Evolutionary conservation across 208 protist genomes (phyloP).

Genomic region (Leishmania turanica): DNA sequence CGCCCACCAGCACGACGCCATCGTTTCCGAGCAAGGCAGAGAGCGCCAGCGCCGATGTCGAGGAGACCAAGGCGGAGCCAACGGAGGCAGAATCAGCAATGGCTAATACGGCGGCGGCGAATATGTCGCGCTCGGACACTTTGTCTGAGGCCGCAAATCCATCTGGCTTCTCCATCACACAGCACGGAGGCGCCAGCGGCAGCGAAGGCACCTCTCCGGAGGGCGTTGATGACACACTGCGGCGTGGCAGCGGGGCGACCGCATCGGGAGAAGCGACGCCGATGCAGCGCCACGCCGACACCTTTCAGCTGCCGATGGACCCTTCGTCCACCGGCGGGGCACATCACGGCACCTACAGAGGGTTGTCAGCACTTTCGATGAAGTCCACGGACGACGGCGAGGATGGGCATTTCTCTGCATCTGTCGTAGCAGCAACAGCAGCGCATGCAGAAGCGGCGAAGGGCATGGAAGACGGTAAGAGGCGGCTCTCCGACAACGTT

Average conservation of each 20-base stretch:
- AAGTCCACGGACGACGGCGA: slow-evolving; percentile 9
- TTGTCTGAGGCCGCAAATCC: background rate
- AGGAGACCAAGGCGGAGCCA: background rate
- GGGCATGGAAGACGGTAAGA: background rate
- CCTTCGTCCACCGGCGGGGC: background rate
- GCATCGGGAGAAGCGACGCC: background rate
- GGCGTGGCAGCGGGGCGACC: background rate
- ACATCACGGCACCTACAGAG: background rate
- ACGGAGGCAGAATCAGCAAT: background rate
- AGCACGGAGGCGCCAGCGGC: background rate
- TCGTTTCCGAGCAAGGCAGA: background rate
- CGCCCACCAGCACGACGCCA: background rate
- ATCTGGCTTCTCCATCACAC: background rate
- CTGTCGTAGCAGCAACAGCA: background rate
- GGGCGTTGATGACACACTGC: background rate
- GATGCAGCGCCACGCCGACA: background rate
- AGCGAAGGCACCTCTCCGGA: background rate
- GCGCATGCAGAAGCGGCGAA: background rate
- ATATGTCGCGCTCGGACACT: background rate
- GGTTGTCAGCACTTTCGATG: slow-evolving; percentile 6
- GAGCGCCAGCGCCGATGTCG: background rate
- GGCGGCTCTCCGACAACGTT: background rate
- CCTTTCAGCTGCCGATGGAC: background rate
- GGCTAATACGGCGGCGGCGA: background rate
- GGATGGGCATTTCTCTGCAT: background rate